These are phyloP conservation scores for Tolypocladium amazonense DNA, from an alignment of 2,329 filamentous ascomycete species.

Conservation along the genomic window DNA sequence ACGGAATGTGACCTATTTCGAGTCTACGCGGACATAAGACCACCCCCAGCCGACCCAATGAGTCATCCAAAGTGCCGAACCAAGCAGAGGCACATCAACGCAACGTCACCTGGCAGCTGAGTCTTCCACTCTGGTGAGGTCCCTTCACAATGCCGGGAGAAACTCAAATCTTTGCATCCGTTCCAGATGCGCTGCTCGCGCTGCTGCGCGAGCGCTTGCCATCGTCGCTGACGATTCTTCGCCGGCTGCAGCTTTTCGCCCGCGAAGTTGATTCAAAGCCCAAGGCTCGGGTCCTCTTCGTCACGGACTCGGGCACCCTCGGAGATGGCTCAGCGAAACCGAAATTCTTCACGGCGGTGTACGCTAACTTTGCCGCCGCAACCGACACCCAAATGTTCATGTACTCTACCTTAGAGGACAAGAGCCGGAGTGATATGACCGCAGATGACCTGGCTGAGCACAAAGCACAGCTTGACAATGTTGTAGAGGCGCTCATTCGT, in stretches of 20 bases:
- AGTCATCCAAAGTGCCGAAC: not conserved
- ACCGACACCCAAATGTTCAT: constrained; percentile 58
- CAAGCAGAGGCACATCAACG: not conserved
- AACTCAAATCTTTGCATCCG: constrained; percentile 13
- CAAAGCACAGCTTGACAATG: constrained; percentile 20
- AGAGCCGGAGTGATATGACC: not conserved
- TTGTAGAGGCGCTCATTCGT: constrained; percentile 17
- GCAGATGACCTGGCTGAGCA: constrained; percentile 9
- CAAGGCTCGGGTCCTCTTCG: constrained; percentile 31
- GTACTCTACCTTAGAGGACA: constrained; percentile 41
- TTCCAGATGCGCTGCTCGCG: constrained; percentile 27
- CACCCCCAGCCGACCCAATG: not conserved
- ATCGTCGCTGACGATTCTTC: constrained; percentile 46
- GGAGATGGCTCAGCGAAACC: not conserved
- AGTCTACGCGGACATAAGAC: not conserved
- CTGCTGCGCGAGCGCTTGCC: constrained; percentile 43
- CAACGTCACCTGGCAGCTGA: not conserved
- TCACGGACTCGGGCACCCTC: constrained; percentile 8
- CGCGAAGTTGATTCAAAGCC: constrained; percentile 28
- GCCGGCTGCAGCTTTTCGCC: constrained; percentile 51
- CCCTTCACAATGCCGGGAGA: constrained; percentile 1
- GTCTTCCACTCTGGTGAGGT: not conserved
- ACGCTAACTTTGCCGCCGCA: constrained; percentile 47
- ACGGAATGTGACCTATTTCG: not conserved
- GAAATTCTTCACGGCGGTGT: constrained; percentile 41